These are phyloP conservation scores for Trichocomaceae sp. DNA, from an alignment of 2,329 filamentous ascomycete species.

Conservation along the genomic window DNA sequence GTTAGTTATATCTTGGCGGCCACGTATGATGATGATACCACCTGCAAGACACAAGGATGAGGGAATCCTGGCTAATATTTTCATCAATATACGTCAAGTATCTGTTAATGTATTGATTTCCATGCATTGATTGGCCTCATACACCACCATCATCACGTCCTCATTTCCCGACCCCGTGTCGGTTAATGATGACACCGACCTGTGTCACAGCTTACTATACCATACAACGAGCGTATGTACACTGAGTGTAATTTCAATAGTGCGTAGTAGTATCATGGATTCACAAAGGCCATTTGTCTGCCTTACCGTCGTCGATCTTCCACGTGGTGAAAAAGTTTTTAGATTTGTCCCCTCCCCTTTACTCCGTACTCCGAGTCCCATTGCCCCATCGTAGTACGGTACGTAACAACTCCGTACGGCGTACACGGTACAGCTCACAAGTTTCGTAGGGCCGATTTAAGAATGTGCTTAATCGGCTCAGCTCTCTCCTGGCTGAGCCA, in stretches of 20 bases:
- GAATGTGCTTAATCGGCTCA: constrained; percentile 27
- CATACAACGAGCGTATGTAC: not conserved
- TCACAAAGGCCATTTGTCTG: not conserved
- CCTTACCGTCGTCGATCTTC: constrained; percentile 15
- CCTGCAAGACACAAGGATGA: not conserved
- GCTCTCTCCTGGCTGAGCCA: constrained; percentile 39
- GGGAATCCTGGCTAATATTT: not conserved
- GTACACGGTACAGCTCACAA: not conserved
- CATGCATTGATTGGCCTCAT: not conserved
- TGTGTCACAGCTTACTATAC: not conserved
- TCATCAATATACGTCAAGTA: not conserved
- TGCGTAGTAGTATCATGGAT: not conserved
- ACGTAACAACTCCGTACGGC: not conserved
- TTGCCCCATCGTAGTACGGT: not conserved
- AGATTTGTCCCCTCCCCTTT: not conserved
- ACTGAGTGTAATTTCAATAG: not conserved
- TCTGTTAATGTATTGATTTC: too few relatives aligned
- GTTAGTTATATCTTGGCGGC: not conserved
- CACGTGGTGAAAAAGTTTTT: constrained; percentile 13
- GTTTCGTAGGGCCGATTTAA: constrained; percentile 27
- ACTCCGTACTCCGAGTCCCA: constrained; percentile 10
- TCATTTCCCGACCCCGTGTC: not conserved
- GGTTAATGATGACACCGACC: not conserved
- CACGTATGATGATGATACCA: not conserved
- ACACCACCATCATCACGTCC: constrained; percentile 4